A percentile compares a stretch with the other conserved stretches of the same genome.
Evolutionary conservation across 2,329 filamentous ascomycete genomes (phyloP).

Genomic region (Rutstroemia sp.): DNA sequence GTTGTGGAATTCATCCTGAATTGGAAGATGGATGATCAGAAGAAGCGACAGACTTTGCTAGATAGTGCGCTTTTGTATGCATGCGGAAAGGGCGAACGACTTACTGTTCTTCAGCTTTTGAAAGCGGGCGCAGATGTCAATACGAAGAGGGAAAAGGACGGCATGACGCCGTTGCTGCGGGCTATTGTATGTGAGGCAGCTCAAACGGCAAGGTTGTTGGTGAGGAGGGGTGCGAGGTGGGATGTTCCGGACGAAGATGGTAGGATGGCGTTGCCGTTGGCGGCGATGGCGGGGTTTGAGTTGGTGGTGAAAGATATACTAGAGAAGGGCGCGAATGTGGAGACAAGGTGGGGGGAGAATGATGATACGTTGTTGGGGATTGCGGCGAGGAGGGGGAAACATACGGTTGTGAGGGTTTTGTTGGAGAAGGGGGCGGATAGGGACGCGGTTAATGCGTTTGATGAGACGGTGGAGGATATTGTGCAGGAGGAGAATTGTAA

Average conservation of each 20-base stretch:
- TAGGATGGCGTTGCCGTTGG: slow-evolving; percentile 8
- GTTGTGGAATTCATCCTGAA: slow-evolving; percentile 5
- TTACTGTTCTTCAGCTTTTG: slow-evolving; percentile 6
- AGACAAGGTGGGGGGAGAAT: slow-evolving; percentile 13
- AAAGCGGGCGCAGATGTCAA: slow-evolving; percentile 12
- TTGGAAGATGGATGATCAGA: background rate
- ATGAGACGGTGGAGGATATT: slow-evolving; percentile 14
- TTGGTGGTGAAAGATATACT: slow-evolving; percentile 13
- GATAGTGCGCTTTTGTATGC: slow-evolving; percentile 4
- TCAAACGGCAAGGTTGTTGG: slow-evolving; percentile 11
- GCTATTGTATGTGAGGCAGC: slow-evolving; percentile 7
- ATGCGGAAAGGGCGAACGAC: background rate
- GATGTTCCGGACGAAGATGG: slow-evolving; percentile 10
- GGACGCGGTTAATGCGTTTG: slow-evolving; percentile 10
- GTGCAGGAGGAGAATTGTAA: slow-evolving; percentile 13
- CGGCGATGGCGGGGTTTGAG: slow-evolving; percentile 9
- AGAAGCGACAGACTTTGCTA: background rate
- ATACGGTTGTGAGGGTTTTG: slow-evolving; percentile 12
- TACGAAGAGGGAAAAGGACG: background rate
- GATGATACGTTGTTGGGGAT: slow-evolving; percentile 13
- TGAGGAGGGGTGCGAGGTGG: slow-evolving; percentile 9
- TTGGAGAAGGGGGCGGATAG: slow-evolving; percentile 7
- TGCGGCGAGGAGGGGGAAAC: slow-evolving; percentile 6
- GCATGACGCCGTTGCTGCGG: slow-evolving; percentile 7
- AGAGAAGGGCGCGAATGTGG: slow-evolving; percentile 8